Evolutionary conservation across 495 filamentous ascomycete species (phyloP).

Genomic region (Penicillium manginii): DNA sequence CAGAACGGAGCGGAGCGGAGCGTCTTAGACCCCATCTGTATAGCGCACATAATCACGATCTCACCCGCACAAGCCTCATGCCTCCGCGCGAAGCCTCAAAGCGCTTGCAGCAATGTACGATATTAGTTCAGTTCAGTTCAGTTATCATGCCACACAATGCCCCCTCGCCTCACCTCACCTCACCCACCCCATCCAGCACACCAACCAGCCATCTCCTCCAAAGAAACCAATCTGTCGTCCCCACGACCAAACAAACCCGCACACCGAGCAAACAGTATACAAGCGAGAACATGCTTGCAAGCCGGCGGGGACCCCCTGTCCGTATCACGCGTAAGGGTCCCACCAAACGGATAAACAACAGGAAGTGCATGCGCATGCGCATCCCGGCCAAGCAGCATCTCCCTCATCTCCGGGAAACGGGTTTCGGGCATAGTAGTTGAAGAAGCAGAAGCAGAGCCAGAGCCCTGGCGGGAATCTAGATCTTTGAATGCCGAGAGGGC

Average conservation of each 20-base stretch:
- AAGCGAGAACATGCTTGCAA: slow-evolving; percentile 91
- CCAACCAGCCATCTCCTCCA: slow-evolving; percentile 76
- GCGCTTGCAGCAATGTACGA: too few relatives aligned
- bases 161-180: slow-evolving; percentile 11
- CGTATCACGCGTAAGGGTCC: slow-evolving; percentile 41
- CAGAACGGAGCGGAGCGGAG: too few relatives aligned
- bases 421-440: slow-evolving; percentile 2
- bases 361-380: slow-evolving; percentile 7
- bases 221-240: slow-evolving; percentile 50
- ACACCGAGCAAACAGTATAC: slow-evolving; percentile 74
- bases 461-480: slow-evolving; percentile 9
- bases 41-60: too few relatives aligned
- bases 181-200: slow-evolving; percentile 65
- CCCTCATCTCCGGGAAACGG: not conserved
- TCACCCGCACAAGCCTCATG: too few relatives aligned
- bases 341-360: slow-evolving; percentile 53
- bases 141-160: too few relatives aligned
- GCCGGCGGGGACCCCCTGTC: slow-evolving; percentile 55
- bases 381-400: not conserved
- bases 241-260: slow-evolving; percentile 56
- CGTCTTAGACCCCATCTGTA: too few relatives aligned
- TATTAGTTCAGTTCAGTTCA: too few relatives aligned
- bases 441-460: not conserved
- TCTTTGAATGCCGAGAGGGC: slow-evolving; percentile 67
- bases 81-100: too few relatives aligned